Percentiles rank a stretch among this genome's conserved stretches.
phyloP scores from a whole-genome alignment of 2,329 filamentous ascomycete species.

The Immersiporthe knoxdaviesiana region DNA sequence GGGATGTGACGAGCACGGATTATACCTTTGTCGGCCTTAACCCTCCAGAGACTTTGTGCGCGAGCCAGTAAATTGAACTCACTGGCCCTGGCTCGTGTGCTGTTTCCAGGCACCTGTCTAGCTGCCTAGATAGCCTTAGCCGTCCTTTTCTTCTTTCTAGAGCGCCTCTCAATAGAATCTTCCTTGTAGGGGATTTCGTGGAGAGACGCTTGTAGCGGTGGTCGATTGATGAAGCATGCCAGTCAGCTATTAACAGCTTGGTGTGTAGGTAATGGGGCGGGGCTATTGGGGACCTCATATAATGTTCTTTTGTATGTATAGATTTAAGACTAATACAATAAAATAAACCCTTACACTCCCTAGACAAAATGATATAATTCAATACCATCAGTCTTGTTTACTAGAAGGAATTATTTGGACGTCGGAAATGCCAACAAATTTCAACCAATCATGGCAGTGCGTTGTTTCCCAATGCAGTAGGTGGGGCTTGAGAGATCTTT shows the following conservation, averaged over 20 bases:
- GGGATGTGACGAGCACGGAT: conserved; percentile 33
- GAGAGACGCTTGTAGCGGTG: background rate
- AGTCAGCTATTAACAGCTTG: background rate
- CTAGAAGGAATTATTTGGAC: background rate
- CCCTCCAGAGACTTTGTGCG: background rate
- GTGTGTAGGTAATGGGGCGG: too few species aligned
- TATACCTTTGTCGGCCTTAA: conserved; percentile 34
- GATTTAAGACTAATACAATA: background rate
- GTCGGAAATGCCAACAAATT: background rate
- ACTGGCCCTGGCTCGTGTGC: too few species aligned
- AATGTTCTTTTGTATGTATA: background rate
- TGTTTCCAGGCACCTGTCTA: too few species aligned
- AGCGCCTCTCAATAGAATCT: too few species aligned
- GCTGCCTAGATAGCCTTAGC: too few species aligned
- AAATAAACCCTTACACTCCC: background rate
- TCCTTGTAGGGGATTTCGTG: too few species aligned
- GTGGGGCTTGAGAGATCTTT: too few species aligned
- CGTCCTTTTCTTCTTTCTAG: too few species aligned
- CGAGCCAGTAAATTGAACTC: too few species aligned
- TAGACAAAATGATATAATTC: background rate
- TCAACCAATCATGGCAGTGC: background rate
- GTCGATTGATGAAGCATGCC: background rate
- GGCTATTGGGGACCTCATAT: background rate
- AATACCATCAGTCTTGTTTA: background rate
- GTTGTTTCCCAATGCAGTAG: conserved; percentile 8